Percentiles rank a stretch among this genome's conserved stretches.
phyloP scores from a whole-genome alignment of 208 protist species.

The Endotrypanum monterogeii region DNA sequence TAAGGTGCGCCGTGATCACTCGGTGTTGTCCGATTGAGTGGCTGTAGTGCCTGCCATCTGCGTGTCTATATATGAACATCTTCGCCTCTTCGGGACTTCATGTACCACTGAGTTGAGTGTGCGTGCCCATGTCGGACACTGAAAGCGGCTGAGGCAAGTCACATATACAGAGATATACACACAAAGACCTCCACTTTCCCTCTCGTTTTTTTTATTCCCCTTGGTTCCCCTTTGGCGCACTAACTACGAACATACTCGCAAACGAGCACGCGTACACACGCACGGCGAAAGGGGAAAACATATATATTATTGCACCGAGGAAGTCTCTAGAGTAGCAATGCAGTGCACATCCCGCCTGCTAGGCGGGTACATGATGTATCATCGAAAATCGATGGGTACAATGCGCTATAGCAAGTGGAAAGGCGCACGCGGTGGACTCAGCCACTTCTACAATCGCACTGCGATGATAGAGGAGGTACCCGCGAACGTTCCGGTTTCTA shows the following conservation, averaged over 20 bases:
- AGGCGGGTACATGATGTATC: slow-evolving; percentile 91
- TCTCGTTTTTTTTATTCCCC: too few species aligned
- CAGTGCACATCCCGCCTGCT: slow-evolving; percentile 37
- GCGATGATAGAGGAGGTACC: slow-evolving; percentile 83
- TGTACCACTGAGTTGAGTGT: neutral
- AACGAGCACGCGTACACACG: neutral
- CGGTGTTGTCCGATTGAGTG: neutral
- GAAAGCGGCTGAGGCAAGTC: too few species aligned
- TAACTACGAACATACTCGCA: neutral
- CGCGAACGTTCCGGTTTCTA: slow-evolving; percentile 63
- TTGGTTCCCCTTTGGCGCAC: too few species aligned
- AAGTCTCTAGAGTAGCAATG: slow-evolving; percentile 31
- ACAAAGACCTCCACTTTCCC: too few species aligned
- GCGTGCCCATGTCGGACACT: neutral
- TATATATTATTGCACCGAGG: neutral
- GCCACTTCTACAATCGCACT: slow-evolving; percentile 89
- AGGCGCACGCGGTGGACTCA: slow-evolving; percentile 70
- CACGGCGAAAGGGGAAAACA: neutral
- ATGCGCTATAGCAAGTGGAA: slow-evolving; percentile 89
- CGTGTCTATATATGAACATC: too few species aligned
- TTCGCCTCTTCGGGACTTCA: too few species aligned
- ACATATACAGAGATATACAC: too few species aligned
- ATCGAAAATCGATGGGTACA: slow-evolving; percentile 83
- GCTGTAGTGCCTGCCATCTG: neutral
- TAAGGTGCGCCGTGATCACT: neutral